Conservation (phyloP, 1,139 yeast species). For the Candida sp. region DNA sequence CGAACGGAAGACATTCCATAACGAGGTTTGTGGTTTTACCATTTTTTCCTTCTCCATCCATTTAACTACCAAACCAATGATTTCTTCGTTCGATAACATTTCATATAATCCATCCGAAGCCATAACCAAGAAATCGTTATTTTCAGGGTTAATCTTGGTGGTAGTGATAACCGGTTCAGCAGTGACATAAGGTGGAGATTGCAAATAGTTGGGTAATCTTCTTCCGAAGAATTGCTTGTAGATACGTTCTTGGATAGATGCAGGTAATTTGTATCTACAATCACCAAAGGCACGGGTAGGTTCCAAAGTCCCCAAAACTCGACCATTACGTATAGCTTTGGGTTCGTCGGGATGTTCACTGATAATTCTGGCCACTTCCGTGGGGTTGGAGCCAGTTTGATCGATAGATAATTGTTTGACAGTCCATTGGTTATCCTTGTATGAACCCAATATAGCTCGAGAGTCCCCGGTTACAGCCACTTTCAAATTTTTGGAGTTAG, state of each 20-base stretch:
- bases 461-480: constrained; percentile 98
- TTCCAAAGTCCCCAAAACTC: constrained; percentile 92
- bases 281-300: constrained; percentile 98
- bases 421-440: constrained; percentile 74
- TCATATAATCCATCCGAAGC: constrained; percentile 96
- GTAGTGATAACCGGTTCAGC: constrained; percentile 94
- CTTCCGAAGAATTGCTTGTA: constrained; percentile 83
- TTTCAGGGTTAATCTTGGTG: constrained; percentile 65
- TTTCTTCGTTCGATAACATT: constrained; percentile 87
- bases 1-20: constrained; percentile 46
- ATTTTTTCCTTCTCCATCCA: constrained; percentile 86
- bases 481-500: constrained; percentile 64
- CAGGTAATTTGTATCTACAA: constrained; percentile 83
- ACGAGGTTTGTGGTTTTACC: constrained; percentile 50
- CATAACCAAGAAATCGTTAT: constrained; percentile 84
- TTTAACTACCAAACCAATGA: constrained; percentile 85
- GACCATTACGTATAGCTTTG: constrained; percentile 77
- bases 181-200: constrained; percentile 96
- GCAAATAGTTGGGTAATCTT: constrained; percentile 70
- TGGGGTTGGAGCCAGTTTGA: constrained; percentile 90
- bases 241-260: constrained; percentile 67
- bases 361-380: constrained; percentile 80
- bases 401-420: constrained; percentile 85
- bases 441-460: constrained; percentile 82
- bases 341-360: constrained; percentile 93